Evolutionary conservation across 2,329 filamentous ascomycete genomes (phyloP).

Genomic region (Microcera coccophila): DNA sequence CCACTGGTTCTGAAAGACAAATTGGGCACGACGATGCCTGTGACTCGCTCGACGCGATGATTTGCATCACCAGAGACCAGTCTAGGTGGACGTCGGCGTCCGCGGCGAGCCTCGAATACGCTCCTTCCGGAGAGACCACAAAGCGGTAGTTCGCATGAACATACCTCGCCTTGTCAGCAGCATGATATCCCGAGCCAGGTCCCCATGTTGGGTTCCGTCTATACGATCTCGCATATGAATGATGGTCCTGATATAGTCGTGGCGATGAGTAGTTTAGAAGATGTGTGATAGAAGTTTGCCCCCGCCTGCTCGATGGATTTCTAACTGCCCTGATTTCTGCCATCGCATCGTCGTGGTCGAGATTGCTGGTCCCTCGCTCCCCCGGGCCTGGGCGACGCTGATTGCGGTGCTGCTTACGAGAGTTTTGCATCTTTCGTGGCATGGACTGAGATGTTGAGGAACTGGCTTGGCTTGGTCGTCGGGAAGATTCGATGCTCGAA

Average conservation of each 20-base stretch:
- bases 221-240: constrained; percentile 52
- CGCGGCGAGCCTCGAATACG: constrained; percentile 74
- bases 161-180: constrained; percentile 83
- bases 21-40: constrained; percentile 90
- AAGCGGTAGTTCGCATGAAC: constrained; percentile 98
- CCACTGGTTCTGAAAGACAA: constrained; percentile 86
- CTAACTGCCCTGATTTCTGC: constrained; percentile 66
- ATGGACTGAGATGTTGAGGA: constrained; percentile 33
- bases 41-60: constrained; percentile 84
- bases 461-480: constrained; percentile 42
- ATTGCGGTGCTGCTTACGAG: constrained; percentile 78
- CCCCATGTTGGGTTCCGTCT: constrained; percentile 78
- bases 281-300: constrained; percentile 95
- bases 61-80: constrained; percentile 86
- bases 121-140: constrained; percentile 77
- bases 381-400: constrained; percentile 63
- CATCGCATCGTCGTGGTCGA: constrained; percentile 82
- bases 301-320: constrained; percentile 67
- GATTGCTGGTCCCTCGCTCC: constrained; percentile 31
- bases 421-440: constrained; percentile 71
- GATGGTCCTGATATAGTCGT: constrained; percentile 60
- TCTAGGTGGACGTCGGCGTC: constrained; percentile 88
- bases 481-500: constrained; percentile 48
- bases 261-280: constrained; percentile 87
- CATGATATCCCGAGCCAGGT: constrained; percentile 82